Evolutionary conservation across 129 eudicot genomes (phyloP).

Genomic region (Chrysanthemum seticuspe): DNA sequence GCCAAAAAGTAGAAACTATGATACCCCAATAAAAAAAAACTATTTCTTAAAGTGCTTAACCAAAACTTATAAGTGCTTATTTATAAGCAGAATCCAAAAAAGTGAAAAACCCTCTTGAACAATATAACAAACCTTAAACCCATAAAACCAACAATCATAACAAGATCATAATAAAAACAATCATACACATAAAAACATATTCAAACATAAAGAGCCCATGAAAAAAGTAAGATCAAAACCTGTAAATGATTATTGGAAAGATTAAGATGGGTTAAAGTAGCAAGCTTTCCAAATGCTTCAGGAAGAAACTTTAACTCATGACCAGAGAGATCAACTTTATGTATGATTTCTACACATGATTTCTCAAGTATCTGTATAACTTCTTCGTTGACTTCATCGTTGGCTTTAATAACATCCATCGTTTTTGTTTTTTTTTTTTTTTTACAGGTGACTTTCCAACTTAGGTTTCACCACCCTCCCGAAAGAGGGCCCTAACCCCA

Average conservation of each 20-base stretch:
- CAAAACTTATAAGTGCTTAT: too few relatives aligned
- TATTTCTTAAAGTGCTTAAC: too few relatives aligned
- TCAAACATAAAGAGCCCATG: neutral
- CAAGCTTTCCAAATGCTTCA: conserved; percentile 40
- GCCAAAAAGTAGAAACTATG: too few relatives aligned
- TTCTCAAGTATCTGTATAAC: conserved; percentile 20
- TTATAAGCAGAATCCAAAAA: neutral
- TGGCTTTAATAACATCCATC: conserved; percentile 18
- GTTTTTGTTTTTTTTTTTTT: conserved; percentile 23
- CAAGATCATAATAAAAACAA: neutral
- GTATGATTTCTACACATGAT: conserved; percentile 13
- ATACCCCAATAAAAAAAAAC: too few relatives aligned
- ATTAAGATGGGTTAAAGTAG: conserved; percentile 37
- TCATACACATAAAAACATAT: neutral
- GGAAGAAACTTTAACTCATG: conserved; percentile 40
- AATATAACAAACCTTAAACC: conserved; percentile 13
- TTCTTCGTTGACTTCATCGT: conserved; percentile 35
- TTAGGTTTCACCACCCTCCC: too few relatives aligned
- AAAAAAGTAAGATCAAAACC: conserved; percentile 20
- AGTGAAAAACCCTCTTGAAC: neutral
- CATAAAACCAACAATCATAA: conserved; percentile 1
- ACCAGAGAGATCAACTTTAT: conserved; percentile 43
- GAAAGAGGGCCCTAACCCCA: too few relatives aligned
- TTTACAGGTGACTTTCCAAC: too few relatives aligned
- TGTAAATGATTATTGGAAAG: conserved; percentile 52